Evolutionary conservation across 306 rosid species (phyloP), one percentile per base, ranked within the genome.

Genomic region (Echinosophora koreensis): DNA sequence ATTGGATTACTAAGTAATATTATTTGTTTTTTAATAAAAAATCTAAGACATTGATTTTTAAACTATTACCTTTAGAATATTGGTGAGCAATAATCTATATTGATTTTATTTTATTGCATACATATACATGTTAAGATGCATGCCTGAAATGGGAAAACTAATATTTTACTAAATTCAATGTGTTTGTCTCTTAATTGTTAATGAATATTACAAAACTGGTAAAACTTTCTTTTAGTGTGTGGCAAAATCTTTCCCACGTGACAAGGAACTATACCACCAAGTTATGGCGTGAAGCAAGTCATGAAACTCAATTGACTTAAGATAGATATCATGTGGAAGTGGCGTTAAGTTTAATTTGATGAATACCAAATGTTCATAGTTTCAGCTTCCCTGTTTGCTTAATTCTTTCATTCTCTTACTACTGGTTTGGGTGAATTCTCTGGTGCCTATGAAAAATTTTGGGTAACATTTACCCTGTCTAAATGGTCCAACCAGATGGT

Each of bases 101-200:
- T n/a, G n/a, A n/a, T n/a, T 38, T 63, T 56, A 35, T 77, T 71
- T 22, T 71, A 64, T 46, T 39, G 46, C 8, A 71, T 73, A 42
- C 44, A 46, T 28, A 34, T 18, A 32, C 18, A 52, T 27, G 57
- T 10, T 27, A 28, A 27, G 35, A 49, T 28, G 84, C 78, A 79
- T 63, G 78, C 77, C 61, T n/a, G 81, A 11, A 68, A 78, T 73
- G 87, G 81, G 67, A 69, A 69, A 69, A 80, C 28, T 63, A 49
- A 62, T 80, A 84, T 58, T 84, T 79, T 80, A 75, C 72, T 65
- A 59, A 80, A 49, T 75, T 80, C 67, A 64, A 70, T 79, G 76
- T 47, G 12, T 18, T 38, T 74, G 16, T 39, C 42, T n/a, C 49
- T 74, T 66, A 27, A 34, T 58, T 37, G 8, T 4, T 65, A 7